Evolutionary conservation across 2,329 filamentous ascomycete genomes (phyloP), one percentile per base, ranked within the genome.

Genomic region (Colletotrichum sansevieriae): DNA sequence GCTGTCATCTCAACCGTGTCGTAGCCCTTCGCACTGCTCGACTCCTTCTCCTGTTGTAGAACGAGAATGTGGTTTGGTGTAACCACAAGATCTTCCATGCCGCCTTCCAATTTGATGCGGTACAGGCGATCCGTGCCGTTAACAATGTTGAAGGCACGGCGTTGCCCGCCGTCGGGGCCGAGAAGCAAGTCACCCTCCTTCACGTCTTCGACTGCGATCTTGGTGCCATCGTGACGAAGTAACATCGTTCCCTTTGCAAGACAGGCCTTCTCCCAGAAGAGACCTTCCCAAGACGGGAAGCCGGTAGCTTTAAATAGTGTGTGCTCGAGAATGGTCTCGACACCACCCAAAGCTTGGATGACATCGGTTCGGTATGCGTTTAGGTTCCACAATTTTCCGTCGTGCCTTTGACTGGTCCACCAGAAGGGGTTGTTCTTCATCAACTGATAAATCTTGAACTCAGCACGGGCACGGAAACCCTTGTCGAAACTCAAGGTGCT

Each of bases 361-460:
- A 98, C 94, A 82, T 99, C 96, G 7, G 96, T 98, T 71, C 96
- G 87, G 81, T 98, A 98, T 1, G 94, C 93, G 73, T 98, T 98
- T 62, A 99, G 80, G 72, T 98, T 98, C 96, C 96, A 99, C 4
- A 99, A 81, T 77, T 98, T 98, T 77, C 96, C 96, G 75, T 99
- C 96, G 76, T 99, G 97, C 44, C 96, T 87, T 80, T 98, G 95
- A 75, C 93, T 97, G 4, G 96, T 99, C 96, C 96, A 99, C 94
- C 95, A 98, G 85, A 98, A 98, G 0, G 96, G 96, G 78, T 98
- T 98, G 81, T 92, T 97, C 88, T 97, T 98, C 95, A 99, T 98
- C 70, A 98, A 85, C 79, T 98, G 95, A 78, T 98, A 99, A 35
- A 96, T 91, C 85, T 99, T 99, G 85, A 99, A 99, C 79, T 99